Conservation (phyloP, 2,329 filamentous ascomycete species). For the Neopestalotiopsis sp. region DNA sequence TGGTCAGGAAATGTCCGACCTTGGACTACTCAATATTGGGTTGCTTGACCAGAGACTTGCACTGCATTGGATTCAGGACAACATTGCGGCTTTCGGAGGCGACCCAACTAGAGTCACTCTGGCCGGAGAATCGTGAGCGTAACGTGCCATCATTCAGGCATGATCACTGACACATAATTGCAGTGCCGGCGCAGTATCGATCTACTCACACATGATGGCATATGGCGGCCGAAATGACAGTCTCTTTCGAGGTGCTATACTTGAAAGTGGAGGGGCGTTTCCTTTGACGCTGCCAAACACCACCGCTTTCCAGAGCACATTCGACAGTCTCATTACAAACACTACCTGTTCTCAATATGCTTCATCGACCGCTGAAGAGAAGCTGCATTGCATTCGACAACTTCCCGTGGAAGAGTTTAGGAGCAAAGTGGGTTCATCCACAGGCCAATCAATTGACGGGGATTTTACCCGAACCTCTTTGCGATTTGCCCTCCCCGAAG, state of each 20-base stretch:
- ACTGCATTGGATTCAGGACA: not conserved
- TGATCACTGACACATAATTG: too few species aligned
- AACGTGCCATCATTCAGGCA: too few species aligned
- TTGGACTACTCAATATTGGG: not conserved
- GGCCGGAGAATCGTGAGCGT: not conserved
- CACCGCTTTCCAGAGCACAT: not conserved
- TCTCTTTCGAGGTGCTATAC: conserved; percentile 51
- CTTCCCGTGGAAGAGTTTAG: not conserved
- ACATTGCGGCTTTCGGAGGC: not conserved
- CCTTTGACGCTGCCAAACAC: not conserved
- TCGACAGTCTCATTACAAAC: not conserved
- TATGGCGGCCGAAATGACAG: conserved; percentile 51
- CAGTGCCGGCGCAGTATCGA: conserved; percentile 43
- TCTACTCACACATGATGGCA: conserved; percentile 47
- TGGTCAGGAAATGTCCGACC: not conserved
- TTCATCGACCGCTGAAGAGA: not conserved
- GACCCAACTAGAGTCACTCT: not conserved
- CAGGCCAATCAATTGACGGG: conserved; percentile 12
- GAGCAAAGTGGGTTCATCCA: not conserved
- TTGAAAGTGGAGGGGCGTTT: conserved; percentile 41
- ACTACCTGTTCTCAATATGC: not conserved
- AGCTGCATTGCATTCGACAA: not conserved
- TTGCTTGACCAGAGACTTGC: not conserved
- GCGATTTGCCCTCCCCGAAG: conserved; percentile 7
- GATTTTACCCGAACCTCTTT: conserved; percentile 15